Base-by-base conservation (phyloP, 345 rosid species). In the Heritiera littoralis region DNA sequence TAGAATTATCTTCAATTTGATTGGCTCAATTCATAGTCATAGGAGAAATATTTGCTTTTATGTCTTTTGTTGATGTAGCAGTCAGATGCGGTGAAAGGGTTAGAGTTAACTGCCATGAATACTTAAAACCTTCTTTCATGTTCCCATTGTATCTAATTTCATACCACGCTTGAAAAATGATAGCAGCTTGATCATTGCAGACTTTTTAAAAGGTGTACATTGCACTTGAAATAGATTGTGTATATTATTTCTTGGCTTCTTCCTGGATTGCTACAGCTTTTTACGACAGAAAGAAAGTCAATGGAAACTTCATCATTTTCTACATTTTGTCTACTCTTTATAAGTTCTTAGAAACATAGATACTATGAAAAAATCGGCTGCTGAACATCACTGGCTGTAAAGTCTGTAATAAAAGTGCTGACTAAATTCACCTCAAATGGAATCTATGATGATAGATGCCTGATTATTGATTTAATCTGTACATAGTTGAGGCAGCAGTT, bases 231-330 rank as follows among this genome's bases (percentile, higher is more conserved):
- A 6, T 45, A n/a, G 54, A 45, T 68, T 67, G 49, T 41, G 51
- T 23, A 56, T 67, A 10, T 45, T 68, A n/a, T 20, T 68, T 68
- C 72, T n/a, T 68, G 32, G 54, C 8, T 68, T 67, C 54, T 20
- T n/a, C 54, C 32, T 45, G 28, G 54, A 10, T n/a, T 67, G 30
- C 72, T 45, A 5, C n/a, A 56, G 4, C 9, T 40, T 43, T n/a
- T 43, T 4, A 43, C n/a, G 30, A 10, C 30, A n/a, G 4, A 17
- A 67, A 68, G 52, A 45, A 68, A 68, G 35, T 46, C 10, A 23
- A 69, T 69, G 38, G 18, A 28, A 49, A 23, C 52, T 28, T 70
- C 20, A 13, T 7, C 23, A 23, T 48, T 66, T 48, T 58, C 74
- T 12, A 5, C 9, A 69, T 28, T 69, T 23, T 48, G 56, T 46